Evolutionary conservation across 208 protist species (phyloP), one percentile per base, ranked within the genome.

Genomic region (Crithidia expoeki): DNA sequence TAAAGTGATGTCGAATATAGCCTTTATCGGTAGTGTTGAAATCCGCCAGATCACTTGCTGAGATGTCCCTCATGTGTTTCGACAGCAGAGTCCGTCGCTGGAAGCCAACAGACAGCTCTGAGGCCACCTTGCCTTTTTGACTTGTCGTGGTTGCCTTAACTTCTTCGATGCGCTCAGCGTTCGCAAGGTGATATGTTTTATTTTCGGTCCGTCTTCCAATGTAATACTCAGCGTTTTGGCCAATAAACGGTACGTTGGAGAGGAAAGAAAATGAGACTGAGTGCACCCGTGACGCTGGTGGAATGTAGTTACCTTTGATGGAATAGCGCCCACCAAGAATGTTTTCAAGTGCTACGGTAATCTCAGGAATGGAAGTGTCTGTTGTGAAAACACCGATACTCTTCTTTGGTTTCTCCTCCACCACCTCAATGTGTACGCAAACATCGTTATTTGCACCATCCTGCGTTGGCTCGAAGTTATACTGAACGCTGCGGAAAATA

Each of bases 311-410:
- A 11, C 85, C 85, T 59, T 83, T 88, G 53, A 94, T 38, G 1
- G 83, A 83, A 62, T 96, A 96, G 5, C 87, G 83, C 14, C 87
- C 83, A 21, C 89, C 89, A 34, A 94, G 59, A 49, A 91, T 80
- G 74, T 92, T 92, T 38, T 93, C 80, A 14, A 96, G 74, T 21
- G 88, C 74, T 33, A 94, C 61, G 4, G 74, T 86, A 14, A 94
- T 67, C 53, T 96, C 88, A 17, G 91, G 91, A 12, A 92, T 51
- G 9, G 89, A 76, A 9, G 91, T 88, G 42, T 96, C 91, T 4
- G 91, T 94, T 12, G 91, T 94, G 58, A 90, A 94, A 38, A 96
- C 73, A 25, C 91, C 91, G 51, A 94, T 78, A 49, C 67, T 83
- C 50, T 94, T 91, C 50, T 82, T 93, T 14, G 85, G 68, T 23